Evolutionary conservation across 2,329 filamentous ascomycete genomes (phyloP).

Genomic region (Chaetothyriales sp.): DNA sequence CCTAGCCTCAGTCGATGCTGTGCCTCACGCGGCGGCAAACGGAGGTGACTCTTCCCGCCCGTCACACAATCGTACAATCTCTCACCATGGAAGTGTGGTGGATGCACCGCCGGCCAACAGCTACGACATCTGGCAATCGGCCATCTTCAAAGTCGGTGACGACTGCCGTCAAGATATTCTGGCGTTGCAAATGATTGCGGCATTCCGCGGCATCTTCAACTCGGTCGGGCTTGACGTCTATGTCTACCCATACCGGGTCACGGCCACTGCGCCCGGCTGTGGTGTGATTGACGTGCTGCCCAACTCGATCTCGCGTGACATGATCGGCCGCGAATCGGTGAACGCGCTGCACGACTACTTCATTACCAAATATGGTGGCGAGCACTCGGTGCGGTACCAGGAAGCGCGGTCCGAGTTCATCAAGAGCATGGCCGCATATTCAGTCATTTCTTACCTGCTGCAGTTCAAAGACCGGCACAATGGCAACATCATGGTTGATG

Average conservation of each 20-base stretch:
- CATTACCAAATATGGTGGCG: slow-evolving; percentile 88
- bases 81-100: neutral
- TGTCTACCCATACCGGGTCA: slow-evolving; percentile 93
- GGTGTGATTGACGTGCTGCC: slow-evolving; percentile 96
- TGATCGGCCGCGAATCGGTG: slow-evolving; percentile 94
- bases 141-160: slow-evolving; percentile 99
- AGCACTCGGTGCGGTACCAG: slow-evolving; percentile 89
- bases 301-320: slow-evolving; percentile 95
- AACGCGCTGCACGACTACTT: slow-evolving; percentile 99
- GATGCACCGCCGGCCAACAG: slow-evolving; percentile 27
- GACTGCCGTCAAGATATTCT: slow-evolving; percentile 96
- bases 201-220: slow-evolving; percentile 94
- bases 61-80: neutral
- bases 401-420: slow-evolving; percentile 93
- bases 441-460: slow-evolving; percentile 84
- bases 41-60: neutral
- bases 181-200: slow-evolving; percentile 92
- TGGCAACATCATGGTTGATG: slow-evolving; percentile 99
- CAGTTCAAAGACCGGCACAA: slow-evolving; percentile 99
- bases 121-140: slow-evolving; percentile 95
- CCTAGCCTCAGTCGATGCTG: neutral
- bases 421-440: slow-evolving; percentile 98
- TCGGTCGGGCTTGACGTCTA: slow-evolving; percentile 88
- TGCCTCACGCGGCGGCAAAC: neutral
- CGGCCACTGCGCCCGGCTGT: slow-evolving; percentile 89